Base-by-base conservation (phyloP, 768 basidiomycete genomes). In the Russula abietina region DNA sequence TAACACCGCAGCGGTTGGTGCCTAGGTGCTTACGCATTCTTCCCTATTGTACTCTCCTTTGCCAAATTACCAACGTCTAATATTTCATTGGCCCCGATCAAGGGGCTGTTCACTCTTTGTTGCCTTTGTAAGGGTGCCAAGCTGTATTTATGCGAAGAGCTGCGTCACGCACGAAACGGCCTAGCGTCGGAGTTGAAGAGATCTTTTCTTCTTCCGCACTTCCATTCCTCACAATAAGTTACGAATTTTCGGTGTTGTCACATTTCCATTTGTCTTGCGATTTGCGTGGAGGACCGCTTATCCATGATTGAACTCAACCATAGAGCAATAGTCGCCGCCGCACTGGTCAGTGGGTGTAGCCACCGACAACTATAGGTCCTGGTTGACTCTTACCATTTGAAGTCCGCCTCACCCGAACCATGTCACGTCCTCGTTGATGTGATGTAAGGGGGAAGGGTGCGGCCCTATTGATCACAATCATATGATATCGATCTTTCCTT, bases 1-100 rank as follows among this genome's bases (percentile, higher is more conserved):
- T 4, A 48, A 48, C 19, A 51, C 48, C 48, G 41, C 62, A 24
- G 30, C 32, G 3, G 54, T 64, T 2, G 49, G 63, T 24, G 59
- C 63, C 1, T 64, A 64, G 49, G 10, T 4, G 17, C 32, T 19
- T 12, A 24, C 36, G 1, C 50, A 8, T 32, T 32, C 26, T 10
- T 28, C 32, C 30, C 14, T 14, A 14, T 46, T 38, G 16, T 46
- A 8, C 10, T 17, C 7, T 32, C 11, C 22, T n/a, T 45, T 36
- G 14, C 38, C 24, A 14, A 32, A 38, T 41, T 10, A 19, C 11
- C 16, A 32, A 36, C 9, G 26, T 38, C 14, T 22, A 49, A 24
- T 45, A 55, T 57, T 6, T n/a, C 7, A 24, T 52, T 52, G 28
- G 28, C 10, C 24, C 41, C 55, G 26, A 22, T 58, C 16, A 36